Conservation (phyloP, 805 yeast genomes). For the Spathaspora sp. region DNA sequence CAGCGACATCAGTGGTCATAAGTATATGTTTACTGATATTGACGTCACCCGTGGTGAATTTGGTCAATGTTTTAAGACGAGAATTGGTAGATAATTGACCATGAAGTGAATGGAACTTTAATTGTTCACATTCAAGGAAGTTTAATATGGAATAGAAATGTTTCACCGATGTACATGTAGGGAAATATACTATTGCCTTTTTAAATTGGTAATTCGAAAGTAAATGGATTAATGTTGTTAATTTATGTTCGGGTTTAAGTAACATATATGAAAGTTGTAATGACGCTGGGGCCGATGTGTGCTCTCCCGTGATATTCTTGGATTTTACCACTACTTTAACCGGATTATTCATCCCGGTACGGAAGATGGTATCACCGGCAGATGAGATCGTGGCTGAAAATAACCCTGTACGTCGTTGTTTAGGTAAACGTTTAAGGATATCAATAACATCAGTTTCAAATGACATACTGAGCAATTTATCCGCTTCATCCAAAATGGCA, state of each 20-base stretch:
- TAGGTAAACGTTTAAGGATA: constrained; percentile 70
- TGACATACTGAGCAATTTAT: constrained; percentile 74
- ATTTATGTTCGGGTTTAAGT: constrained; percentile 56
- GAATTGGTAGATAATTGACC: constrained; percentile 86
- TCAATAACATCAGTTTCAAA: constrained; percentile 65
- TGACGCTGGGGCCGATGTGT: constrained; percentile 54
- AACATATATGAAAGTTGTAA: constrained; percentile 60
- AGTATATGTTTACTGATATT: constrained; percentile 51
- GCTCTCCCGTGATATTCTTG: constrained; percentile 14
- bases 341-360: constrained; percentile 91
- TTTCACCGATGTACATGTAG: constrained; percentile 83
- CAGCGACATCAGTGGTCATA: constrained; percentile 97
- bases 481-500: constrained; percentile 89
- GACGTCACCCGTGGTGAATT: constrained; percentile 49
- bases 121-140: constrained; percentile 25
- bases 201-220: constrained; percentile 54
- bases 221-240: constrained; percentile 54
- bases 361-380: constrained; percentile 74
- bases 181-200: constrained; percentile 87
- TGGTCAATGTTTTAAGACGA: constrained; percentile 65
- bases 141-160: constrained; percentile 63
- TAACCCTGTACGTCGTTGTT: constrained; percentile 89
- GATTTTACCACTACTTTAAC: constrained; percentile 79
- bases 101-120: constrained; percentile 70
- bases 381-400: constrained; percentile 91